A percentile compares a stretch with the other conserved stretches of the same genome.
Evolutionary conservation across 495 filamentous ascomycete species (phyloP).

Genomic region (Rhypophila decipiens): DNA sequence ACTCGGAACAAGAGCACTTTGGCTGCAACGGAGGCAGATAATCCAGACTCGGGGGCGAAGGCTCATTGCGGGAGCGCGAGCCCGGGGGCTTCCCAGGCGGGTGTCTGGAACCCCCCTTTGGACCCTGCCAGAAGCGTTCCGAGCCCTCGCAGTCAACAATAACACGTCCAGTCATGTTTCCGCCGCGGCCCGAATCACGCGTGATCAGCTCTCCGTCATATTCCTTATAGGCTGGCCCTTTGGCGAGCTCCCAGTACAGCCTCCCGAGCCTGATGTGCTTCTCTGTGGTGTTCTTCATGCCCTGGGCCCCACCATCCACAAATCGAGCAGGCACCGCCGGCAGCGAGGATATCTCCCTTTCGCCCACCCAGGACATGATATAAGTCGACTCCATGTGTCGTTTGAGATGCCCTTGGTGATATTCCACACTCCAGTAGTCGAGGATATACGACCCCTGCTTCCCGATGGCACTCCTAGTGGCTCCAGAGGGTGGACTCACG

Average conservation of each 20-base stretch:
- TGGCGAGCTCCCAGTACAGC: slow-evolving; percentile 32
- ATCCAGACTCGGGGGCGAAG: slow-evolving; percentile 9
- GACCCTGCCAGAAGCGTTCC: slow-evolving; percentile 13
- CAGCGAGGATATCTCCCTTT: slow-evolving; percentile 25
- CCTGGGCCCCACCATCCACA: slow-evolving; percentile 15
- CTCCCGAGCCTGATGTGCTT: slow-evolving; percentile 26
- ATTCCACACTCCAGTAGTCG: slow-evolving; percentile 30
- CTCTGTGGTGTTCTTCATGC: slow-evolving; percentile 16
- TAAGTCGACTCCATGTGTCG: slow-evolving; percentile 22
- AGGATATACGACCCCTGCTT: slow-evolving; percentile 14
- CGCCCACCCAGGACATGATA: slow-evolving; percentile 26
- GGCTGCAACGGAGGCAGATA: slow-evolving; percentile 27
- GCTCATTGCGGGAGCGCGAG: neutral
- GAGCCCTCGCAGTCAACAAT: slow-evolving; percentile 32
- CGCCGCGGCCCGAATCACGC: neutral
- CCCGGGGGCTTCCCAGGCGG: neutral
- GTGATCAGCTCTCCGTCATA: slow-evolving; percentile 27
- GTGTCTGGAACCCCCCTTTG: neutral
- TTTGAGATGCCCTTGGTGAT: slow-evolving; percentile 14
- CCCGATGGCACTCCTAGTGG: neutral
- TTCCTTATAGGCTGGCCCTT: slow-evolving; percentile 28
- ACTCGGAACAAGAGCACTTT: slow-evolving; percentile 24
- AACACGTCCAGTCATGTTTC: slow-evolving; percentile 28
- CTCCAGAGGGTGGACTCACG: no score
- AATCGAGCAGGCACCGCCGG: slow-evolving; percentile 31